Evolutionary conservation across 352 stramenopile species (phyloP), one percentile per base, ranked within the genome.

Genomic region (Salisapilia sapeloensis): DNA sequence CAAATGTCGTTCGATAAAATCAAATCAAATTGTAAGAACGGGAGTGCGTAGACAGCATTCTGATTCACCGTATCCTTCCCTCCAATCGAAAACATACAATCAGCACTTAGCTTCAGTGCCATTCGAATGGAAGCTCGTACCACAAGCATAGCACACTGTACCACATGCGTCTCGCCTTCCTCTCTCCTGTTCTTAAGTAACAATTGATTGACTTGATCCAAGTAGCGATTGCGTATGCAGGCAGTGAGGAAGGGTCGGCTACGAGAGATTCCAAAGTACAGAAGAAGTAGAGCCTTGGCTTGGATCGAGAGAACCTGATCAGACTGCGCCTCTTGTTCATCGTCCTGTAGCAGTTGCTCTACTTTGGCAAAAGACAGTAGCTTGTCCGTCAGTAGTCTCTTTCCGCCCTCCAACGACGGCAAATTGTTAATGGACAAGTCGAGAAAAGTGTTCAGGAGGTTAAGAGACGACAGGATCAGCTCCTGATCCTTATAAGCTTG

Each of bases 281-380:
- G 24, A 18, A 80, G 49, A 13, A 84, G 32, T n/a, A 84, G 43
- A n/a, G 40, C 34, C 36, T 89, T 89, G 4, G 63, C 66, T 27
- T 53, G 64, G 7, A 83, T 34, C 5, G 72, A 35, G 6, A 41
- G 38, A 35, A 50, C 29, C 19, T 32, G 17, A 10, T 66, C 48
- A 15, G 29, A 35, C 27, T 54, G 44, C 16, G 41, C 38, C 6
- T 48, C 44, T 9, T 35, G 25, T 13, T 48, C 35, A 7, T 33
- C 22, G 13, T 38, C 26, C 1, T 66, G 8, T 18, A 61, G 65
- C 17, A 56, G 58, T 26, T 79, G 11, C 13, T 39, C 9, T 10
- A 39, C 13, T 4, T 14, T 7, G 22, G 20, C n/a, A 13, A 31
- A 32, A n/a, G 16, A 30, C 12, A 14, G 17, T 17, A 5, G 38